phyloP scores from a whole-genome alignment of 768 basidiomycete species.

The Phylloporus rhodoxanthus region DNA sequence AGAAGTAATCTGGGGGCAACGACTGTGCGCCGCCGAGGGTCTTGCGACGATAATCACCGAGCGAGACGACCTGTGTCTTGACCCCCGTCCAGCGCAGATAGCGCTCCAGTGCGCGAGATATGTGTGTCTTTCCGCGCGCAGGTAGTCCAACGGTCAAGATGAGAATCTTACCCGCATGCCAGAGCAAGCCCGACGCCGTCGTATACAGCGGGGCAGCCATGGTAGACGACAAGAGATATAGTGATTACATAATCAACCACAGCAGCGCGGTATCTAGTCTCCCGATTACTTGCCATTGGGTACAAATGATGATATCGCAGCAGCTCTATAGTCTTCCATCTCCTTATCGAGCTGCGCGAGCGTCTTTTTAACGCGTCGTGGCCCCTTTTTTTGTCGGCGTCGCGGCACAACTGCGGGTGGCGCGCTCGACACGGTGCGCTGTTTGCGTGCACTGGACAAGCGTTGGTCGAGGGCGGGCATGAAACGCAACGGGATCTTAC shows the following conservation, averaged over 20 bases:
- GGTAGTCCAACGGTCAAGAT: conserved; percentile 90
- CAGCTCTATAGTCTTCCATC: conserved; percentile 73
- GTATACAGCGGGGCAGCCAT: conserved; percentile 95
- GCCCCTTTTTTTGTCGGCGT: conserved; percentile 62
- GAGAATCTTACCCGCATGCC: conserved; percentile 92
- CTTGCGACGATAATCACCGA: conserved; percentile 93
- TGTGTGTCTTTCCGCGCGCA: conserved; percentile 94
- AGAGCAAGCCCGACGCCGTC: conserved; percentile 80
- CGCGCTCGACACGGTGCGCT: conserved; percentile 10
- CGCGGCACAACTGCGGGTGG: conserved; percentile 30
- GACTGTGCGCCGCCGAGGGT: conserved; percentile 82
- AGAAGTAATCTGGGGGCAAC: conserved; percentile 91
- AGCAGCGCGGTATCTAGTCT: not conserved
- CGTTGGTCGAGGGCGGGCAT: not conserved
- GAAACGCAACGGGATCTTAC: conserved; percentile 7
- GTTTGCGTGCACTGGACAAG: conserved; percentile 18
- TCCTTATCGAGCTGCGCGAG: conserved; percentile 65
- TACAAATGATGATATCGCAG: conserved; percentile 10
- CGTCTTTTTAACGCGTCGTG: conserved; percentile 66
- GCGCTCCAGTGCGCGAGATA: conserved; percentile 91
- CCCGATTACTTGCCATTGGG: conserved; percentile 13
- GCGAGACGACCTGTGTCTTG: conserved; percentile 88
- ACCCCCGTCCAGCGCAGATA: conserved; percentile 98
- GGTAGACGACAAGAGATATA: not conserved
- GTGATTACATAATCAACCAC: conserved; percentile 19